Evolutionary conservation across 257 asterid species (phyloP).

Genomic region (Solanum pinnatisectum): DNA sequence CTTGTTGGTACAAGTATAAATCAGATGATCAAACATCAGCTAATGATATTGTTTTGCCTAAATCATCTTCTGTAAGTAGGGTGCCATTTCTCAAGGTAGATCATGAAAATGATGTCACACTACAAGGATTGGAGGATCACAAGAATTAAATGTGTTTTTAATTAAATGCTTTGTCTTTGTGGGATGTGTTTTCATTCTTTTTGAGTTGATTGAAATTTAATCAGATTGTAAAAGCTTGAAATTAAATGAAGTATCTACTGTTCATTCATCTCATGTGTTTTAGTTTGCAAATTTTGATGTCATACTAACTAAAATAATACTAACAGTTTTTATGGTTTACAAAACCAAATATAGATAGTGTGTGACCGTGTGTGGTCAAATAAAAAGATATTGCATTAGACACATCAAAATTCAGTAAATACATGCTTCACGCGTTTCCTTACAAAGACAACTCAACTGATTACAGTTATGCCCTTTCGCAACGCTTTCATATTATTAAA

Average conservation of each 20-base stretch:
- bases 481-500: neutral
- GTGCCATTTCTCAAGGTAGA: slow-evolving; percentile 17
- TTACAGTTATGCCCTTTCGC: slow-evolving; percentile 6
- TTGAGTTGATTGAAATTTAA: neutral
- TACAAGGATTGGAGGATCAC: neutral
- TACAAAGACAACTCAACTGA: slow-evolving; percentile 13
- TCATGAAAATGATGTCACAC: neutral
- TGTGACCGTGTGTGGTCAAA: neutral
- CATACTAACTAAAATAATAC: too few relatives aligned
- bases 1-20: slow-evolving; percentile 62
- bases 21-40: neutral
- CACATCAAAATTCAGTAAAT: neutral
- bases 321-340: neutral
- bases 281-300: too few relatives aligned
- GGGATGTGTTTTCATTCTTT: neutral
- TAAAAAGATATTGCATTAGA: neutral
- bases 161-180: neutral
- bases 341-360: neutral
- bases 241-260: neutral
- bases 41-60: neutral
- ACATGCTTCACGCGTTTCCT: neutral
- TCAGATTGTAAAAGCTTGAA: neutral
- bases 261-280: neutral
- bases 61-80: slow-evolving; percentile 7
- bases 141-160: neutral